These are phyloP conservation scores for Tulasnella sp. DNA, from an alignment of 768 basidiomycete species.

Conservation along the genomic window DNA sequence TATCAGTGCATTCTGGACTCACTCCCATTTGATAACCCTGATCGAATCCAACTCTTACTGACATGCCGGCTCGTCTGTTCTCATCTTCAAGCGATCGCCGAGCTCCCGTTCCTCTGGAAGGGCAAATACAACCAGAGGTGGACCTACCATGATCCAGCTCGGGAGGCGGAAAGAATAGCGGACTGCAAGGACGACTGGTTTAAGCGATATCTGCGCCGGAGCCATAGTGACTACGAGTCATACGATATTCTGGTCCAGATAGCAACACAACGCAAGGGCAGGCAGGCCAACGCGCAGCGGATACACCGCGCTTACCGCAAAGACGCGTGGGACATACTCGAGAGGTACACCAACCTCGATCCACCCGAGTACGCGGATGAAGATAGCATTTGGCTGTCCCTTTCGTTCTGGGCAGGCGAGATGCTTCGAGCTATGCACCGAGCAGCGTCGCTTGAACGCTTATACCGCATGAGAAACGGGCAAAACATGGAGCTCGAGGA, in stretches of 20 bases:
- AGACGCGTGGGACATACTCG: conserved; percentile 47
- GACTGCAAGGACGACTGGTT: background rate
- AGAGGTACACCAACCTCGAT: conserved; percentile 15
- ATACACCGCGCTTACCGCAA: conserved; percentile 33
- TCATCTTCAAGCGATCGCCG: background rate
- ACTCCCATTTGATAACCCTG: background rate
- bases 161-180: background rate
- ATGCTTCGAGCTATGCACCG: conserved; percentile 37
- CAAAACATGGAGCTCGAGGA: conserved; percentile 30
- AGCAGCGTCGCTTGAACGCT: conserved; percentile 30
- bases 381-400: background rate
- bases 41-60: background rate
- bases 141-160: background rate
- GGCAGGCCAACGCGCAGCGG: conserved; percentile 31
- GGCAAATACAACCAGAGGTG: background rate
- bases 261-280: conserved; percentile 18
- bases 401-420: conserved; percentile 37
- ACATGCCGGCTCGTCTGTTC: background rate
- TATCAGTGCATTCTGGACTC: background rate
- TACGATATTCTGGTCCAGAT: background rate
- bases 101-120: background rate
- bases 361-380: background rate
- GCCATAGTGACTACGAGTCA: background rate
- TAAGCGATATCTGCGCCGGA: background rate
- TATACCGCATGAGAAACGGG: conserved; percentile 22